Conservation (phyloP, 768 basidiomycete genomes). For the Pluteus cervinus region DNA sequence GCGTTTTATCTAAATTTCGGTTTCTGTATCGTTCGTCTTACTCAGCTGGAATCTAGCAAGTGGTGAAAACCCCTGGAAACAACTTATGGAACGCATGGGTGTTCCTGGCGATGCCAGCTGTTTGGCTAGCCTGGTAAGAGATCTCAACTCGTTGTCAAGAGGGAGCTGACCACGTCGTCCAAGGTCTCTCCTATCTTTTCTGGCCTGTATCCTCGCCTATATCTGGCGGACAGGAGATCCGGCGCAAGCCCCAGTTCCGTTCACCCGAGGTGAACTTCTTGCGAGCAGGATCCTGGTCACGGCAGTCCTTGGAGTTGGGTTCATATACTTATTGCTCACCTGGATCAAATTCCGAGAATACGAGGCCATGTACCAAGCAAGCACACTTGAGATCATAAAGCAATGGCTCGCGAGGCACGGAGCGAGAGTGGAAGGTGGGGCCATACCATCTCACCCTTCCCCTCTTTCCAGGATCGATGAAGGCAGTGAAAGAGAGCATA, state of each 20-base stretch:
- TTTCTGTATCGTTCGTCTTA: background rate
- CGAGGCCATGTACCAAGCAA: too few species aligned
- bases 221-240: constrained; percentile 27
- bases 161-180: background rate
- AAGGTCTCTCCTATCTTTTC: constrained; percentile 1
- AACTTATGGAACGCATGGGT: constrained; percentile 6
- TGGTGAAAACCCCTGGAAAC: constrained; percentile 13
- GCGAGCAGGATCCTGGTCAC: constrained; percentile 54
- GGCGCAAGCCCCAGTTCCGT: constrained; percentile 20
- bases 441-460: too few species aligned
- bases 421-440: too few species aligned
- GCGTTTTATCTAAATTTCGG: background rate
- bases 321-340: constrained; percentile 57
- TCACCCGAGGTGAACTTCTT: constrained; percentile 33
- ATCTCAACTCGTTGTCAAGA: background rate
- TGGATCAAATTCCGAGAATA: too few species aligned
- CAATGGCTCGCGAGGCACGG: too few species aligned
- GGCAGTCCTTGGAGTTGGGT: constrained; percentile 44
- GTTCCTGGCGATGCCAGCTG: constrained; percentile 2
- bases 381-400: too few species aligned
- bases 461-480: too few species aligned
- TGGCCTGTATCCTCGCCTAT: background rate
- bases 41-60: background rate
- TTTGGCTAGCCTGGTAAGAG: constrained; percentile 1
- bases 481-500: too few species aligned